These are phyloP conservation scores for Clonostachys solani DNA, from an alignment of 2,329 filamentous ascomycete genomes.

Conservation along the genomic window DNA sequence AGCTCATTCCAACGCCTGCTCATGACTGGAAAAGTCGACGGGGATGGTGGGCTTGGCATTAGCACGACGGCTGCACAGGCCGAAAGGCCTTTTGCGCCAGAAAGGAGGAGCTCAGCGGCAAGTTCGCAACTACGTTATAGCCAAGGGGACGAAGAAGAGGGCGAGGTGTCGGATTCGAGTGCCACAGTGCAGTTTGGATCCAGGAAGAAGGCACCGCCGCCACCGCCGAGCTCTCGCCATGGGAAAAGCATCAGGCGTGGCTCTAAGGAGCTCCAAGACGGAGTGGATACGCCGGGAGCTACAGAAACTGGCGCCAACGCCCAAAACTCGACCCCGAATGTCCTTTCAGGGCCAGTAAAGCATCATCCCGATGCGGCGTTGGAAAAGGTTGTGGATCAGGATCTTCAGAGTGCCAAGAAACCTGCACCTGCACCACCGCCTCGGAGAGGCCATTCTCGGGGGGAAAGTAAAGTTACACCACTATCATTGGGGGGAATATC, in stretches of 20 bases:
- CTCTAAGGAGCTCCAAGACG: no score
- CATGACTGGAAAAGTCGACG: slow-evolving; percentile 58
- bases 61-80: no score
- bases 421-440: slow-evolving; percentile 48
- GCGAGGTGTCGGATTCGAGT: slow-evolving; percentile 18
- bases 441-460: slow-evolving; percentile 33
- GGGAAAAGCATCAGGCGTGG: slow-evolving; percentile 62
- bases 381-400: slow-evolving; percentile 10
- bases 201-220: slow-evolving; percentile 59
- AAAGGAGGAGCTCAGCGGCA: no score
- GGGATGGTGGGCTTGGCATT: slow-evolving; percentile 3
- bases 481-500: no score
- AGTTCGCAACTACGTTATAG: no score
- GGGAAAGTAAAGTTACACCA: neutral
- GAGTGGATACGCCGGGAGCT: no score
- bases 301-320: no score
- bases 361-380: no score
- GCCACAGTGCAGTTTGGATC: slow-evolving; percentile 14
- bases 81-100: no score
- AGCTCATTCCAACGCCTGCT: slow-evolving; percentile 74
- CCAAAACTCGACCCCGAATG: no score
- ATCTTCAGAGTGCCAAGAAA: slow-evolving; percentile 29
- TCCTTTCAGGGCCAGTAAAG: no score
- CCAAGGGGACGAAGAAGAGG: no score
- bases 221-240: slow-evolving; percentile 69